Conservation (phyloP, 192 early-diverging fungal species). For the Gaertneriomyces sp. region DNA sequence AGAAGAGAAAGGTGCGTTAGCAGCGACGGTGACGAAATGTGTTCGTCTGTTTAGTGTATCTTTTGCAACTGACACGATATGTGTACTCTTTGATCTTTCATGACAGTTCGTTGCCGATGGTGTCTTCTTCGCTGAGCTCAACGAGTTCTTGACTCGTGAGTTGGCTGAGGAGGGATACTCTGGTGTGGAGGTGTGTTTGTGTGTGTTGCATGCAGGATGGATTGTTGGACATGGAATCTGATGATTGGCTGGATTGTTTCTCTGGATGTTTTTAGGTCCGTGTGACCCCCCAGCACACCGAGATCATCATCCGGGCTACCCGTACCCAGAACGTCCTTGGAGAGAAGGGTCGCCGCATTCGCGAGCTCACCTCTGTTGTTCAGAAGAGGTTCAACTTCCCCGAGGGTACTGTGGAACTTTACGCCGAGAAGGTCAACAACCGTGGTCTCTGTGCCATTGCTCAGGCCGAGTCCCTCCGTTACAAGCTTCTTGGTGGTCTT, state of each 20-base stretch:
- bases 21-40: too few relatives aligned
- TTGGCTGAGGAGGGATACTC: slow-evolving; percentile 97
- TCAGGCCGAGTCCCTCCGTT: slow-evolving; percentile 97
- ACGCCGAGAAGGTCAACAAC: slow-evolving; percentile 95
- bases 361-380: slow-evolving; percentile 94
- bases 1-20: slow-evolving; percentile 65
- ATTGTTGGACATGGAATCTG: too few relatives aligned
- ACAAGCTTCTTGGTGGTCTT: slow-evolving; percentile 95
- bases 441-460: slow-evolving; percentile 98
- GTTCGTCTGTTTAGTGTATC: too few relatives aligned
- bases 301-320: slow-evolving; percentile 99
- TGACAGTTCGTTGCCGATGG: slow-evolving; percentile 97
- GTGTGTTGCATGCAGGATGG: too few relatives aligned
- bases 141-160: slow-evolving; percentile 98
- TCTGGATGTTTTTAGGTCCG: slow-evolving; percentile 56
- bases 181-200: slow-evolving; percentile 71
- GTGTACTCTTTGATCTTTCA: too few relatives aligned
- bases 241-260: too few relatives aligned
- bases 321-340: slow-evolving; percentile 97
- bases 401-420: slow-evolving; percentile 97
- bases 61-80: too few relatives aligned
- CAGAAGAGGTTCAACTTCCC: slow-evolving; percentile 99
- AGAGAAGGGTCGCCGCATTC: slow-evolving; percentile 97
- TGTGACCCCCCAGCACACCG: slow-evolving; percentile 97
- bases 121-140: slow-evolving; percentile 99